phyloP scores from a whole-genome alignment of 192 early-diverging fungal genomes.

The Coemansia sp. region DNA sequence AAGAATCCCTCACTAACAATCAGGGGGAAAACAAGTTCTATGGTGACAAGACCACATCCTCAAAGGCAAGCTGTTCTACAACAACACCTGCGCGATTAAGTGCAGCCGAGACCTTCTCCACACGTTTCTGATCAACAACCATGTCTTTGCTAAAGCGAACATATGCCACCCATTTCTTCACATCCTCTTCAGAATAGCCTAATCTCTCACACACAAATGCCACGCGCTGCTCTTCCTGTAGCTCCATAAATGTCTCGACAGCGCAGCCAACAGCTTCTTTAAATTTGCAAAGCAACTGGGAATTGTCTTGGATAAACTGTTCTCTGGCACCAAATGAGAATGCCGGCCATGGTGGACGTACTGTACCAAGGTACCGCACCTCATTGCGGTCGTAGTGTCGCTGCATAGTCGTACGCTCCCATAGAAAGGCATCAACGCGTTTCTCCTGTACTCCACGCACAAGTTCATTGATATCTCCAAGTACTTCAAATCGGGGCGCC shows the following conservation, averaged over 20 bases:
- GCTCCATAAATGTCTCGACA: slow-evolving; percentile 16
- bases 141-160: slow-evolving; percentile 27
- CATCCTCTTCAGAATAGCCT: slow-evolving; percentile 32
- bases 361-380: slow-evolving; percentile 69
- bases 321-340: slow-evolving; percentile 68
- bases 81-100: slow-evolving; percentile 27
- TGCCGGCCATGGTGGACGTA: slow-evolving; percentile 88
- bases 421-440: slow-evolving; percentile 76
- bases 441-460: slow-evolving; percentile 64
- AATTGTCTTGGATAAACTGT: slow-evolving; percentile 11
- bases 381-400: slow-evolving; percentile 69
- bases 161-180: slow-evolving; percentile 27
- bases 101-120: slow-evolving; percentile 17
- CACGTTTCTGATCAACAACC: slow-evolving; percentile 17
- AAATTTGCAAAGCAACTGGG: slow-evolving; percentile 6
- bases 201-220: slow-evolving; percentile 27
- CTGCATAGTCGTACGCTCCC: slow-evolving; percentile 93
- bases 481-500: slow-evolving; percentile 63
- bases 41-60: slow-evolving; percentile 23
- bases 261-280: slow-evolving; percentile 4
- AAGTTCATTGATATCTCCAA: slow-evolving; percentile 75
- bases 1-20: background rate
- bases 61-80: slow-evolving; percentile 6
- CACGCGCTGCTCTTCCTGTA: background rate
- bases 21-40: background rate